These are phyloP conservation scores for Ogataea parapolymorpha DNA, from an alignment of 805 yeast genomes.

Conservation along the genomic window DNA sequence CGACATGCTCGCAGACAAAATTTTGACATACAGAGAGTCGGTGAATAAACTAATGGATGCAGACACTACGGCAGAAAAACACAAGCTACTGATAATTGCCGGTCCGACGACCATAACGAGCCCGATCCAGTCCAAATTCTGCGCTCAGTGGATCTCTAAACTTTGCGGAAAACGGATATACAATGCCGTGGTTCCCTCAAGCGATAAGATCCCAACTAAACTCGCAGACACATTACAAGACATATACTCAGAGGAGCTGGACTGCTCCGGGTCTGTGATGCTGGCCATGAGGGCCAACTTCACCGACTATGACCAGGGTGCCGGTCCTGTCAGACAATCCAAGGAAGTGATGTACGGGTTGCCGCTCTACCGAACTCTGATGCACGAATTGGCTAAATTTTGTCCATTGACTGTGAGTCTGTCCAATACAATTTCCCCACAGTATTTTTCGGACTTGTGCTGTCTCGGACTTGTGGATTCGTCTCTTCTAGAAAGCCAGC, in stretches of 20 bases:
- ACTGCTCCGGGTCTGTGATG: slow-evolving; percentile 20
- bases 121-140: slow-evolving; percentile 35
- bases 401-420: slow-evolving; percentile 46
- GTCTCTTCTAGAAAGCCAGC: slow-evolving; percentile 44
- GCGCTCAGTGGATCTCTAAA: slow-evolving; percentile 41
- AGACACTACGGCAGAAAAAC: background rate
- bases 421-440: slow-evolving; percentile 49
- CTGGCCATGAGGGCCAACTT: slow-evolving; percentile 39
- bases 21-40: slow-evolving; percentile 31
- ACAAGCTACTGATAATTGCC: slow-evolving; percentile 33
- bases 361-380: slow-evolving; percentile 38
- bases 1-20: slow-evolving; percentile 28
- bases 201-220: slow-evolving; percentile 5
- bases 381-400: slow-evolving; percentile 39
- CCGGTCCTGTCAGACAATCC: slow-evolving; percentile 13
- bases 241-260: slow-evolving; percentile 11
- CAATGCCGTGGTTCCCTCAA: slow-evolving; percentile 2
- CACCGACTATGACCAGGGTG: slow-evolving; percentile 26
- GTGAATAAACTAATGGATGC: slow-evolving; percentile 23
- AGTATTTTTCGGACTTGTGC: slow-evolving; percentile 46
- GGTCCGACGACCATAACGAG: slow-evolving; percentile 38
- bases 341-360: slow-evolving; percentile 38
- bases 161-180: slow-evolving; percentile 23
- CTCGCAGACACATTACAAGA: slow-evolving; percentile 1
- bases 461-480: slow-evolving; percentile 43